Conservation (phyloP, 208 protist species). For the Leishmania tarentolae region DNA sequence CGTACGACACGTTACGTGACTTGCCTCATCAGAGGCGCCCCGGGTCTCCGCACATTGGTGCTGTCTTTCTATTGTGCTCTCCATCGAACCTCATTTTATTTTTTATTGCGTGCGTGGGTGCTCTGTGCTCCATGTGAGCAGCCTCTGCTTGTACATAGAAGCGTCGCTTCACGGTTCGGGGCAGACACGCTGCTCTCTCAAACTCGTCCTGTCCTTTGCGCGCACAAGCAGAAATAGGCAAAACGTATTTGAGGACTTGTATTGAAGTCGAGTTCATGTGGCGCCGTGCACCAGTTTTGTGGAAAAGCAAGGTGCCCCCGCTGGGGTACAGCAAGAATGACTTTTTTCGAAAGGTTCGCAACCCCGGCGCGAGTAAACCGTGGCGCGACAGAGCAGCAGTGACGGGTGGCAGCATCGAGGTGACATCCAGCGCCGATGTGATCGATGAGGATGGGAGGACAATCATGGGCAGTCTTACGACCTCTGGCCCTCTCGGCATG, state of each 20-base stretch:
- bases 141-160: not conserved
- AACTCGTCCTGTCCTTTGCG: not conserved
- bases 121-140: not conserved
- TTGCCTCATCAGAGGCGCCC: not conserved
- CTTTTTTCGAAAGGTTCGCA: slow-evolving; percentile 78
- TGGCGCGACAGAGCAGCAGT: slow-evolving; percentile 65
- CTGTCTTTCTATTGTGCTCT: not conserved
- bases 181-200: not conserved
- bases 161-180: not conserved
- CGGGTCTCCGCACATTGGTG: not conserved
- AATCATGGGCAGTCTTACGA: slow-evolving; percentile 51
- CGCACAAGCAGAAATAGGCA: not conserved
- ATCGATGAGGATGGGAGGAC: slow-evolving; percentile 31
- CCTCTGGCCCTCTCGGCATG: slow-evolving; percentile 58
- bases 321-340: slow-evolving; percentile 68
- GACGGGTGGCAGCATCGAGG: slow-evolving; percentile 63
- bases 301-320: slow-evolving; percentile 48
- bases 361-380: slow-evolving; percentile 78
- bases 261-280: slow-evolving; percentile 33
- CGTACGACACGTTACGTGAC: not conserved
- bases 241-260: not conserved
- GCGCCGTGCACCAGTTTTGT: slow-evolving; percentile 16
- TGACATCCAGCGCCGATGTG: slow-evolving; percentile 57
- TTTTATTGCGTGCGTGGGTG: not conserved
- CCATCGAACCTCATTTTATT: not conserved